These are phyloP conservation scores for Agroathelia rolfsii DNA, from an alignment of 1,284 basidiomycete genomes.

Conservation along the genomic window DNA sequence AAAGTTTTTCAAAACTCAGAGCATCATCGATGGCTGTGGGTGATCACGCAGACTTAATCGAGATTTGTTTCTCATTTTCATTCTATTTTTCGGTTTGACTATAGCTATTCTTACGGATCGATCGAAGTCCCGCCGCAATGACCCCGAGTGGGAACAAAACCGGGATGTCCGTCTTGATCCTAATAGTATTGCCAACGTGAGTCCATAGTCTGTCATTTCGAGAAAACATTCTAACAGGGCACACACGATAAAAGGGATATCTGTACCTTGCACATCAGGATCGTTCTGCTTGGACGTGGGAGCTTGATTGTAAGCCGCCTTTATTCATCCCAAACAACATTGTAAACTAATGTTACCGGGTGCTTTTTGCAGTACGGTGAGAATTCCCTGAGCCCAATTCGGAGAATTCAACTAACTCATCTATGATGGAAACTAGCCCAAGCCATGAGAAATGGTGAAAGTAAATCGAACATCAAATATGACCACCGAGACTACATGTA, in stretches of 20 bases:
- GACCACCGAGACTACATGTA: too few species aligned
- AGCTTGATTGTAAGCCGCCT: conserved; percentile 46
- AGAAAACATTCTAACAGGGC: conserved; percentile 15
- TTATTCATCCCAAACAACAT: too few species aligned
- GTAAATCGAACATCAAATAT: too few species aligned
- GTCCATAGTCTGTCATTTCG: not conserved
- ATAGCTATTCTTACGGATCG: conserved; percentile 44
- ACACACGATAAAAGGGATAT: conserved; percentile 28
- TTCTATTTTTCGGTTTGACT: conserved; percentile 1
- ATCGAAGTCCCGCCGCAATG: conserved; percentile 13
- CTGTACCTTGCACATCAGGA: conserved; percentile 50
- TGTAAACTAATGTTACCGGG: too few species aligned
- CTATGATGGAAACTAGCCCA: too few species aligned
- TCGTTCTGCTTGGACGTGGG: conserved; percentile 58
- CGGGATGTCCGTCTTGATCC: conserved; percentile 16
- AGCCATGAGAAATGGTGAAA: too few species aligned
- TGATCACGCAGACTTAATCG: too few species aligned
- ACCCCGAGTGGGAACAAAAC: conserved; percentile 16
- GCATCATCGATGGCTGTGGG: conserved; percentile 50
- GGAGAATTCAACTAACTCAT: too few species aligned
- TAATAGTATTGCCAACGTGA: conserved; percentile 17
- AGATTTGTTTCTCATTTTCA: conserved; percentile 3
- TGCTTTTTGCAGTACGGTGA: too few species aligned
- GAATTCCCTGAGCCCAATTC: too few species aligned
- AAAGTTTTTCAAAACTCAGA: conserved; percentile 23